Conservation (phyloP, 2,329 filamentous ascomycete species). For the Paramyrothecium sp. region DNA sequence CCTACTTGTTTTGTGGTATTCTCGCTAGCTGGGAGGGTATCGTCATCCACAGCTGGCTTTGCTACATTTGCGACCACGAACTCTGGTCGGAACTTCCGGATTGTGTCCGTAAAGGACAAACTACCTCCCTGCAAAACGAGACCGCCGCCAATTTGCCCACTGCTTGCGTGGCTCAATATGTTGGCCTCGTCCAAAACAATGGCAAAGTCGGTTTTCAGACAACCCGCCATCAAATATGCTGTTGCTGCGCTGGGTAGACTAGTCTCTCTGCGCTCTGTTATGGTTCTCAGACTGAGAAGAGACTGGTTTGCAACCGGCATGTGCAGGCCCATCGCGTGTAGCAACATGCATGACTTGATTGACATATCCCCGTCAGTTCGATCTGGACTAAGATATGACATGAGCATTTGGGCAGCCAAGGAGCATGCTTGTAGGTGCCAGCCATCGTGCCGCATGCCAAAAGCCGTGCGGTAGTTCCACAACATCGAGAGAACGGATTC, state of each 20-base stretch:
- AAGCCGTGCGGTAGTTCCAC: background rate
- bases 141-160: background rate
- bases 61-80: background rate
- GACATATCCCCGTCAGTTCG: background rate
- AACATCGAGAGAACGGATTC: background rate
- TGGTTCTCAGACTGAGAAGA: background rate
- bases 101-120: background rate
- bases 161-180: background rate
- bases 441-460: background rate
- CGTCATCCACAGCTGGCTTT: background rate
- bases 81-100: background rate
- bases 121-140: background rate
- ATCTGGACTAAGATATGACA: background rate
- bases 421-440: background rate
- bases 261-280: background rate
- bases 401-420: background rate
- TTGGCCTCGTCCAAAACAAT: background rate
- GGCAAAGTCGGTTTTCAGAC: background rate
- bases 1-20: background rate
- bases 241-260: background rate
- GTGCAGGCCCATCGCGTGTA: background rate
- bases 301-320: background rate
- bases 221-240: background rate
- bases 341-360: background rate
- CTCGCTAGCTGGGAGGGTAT: background rate